Conservation (phyloP, 2,329 filamentous ascomycete species). For the Drechslerella coelobrocha region DNA sequence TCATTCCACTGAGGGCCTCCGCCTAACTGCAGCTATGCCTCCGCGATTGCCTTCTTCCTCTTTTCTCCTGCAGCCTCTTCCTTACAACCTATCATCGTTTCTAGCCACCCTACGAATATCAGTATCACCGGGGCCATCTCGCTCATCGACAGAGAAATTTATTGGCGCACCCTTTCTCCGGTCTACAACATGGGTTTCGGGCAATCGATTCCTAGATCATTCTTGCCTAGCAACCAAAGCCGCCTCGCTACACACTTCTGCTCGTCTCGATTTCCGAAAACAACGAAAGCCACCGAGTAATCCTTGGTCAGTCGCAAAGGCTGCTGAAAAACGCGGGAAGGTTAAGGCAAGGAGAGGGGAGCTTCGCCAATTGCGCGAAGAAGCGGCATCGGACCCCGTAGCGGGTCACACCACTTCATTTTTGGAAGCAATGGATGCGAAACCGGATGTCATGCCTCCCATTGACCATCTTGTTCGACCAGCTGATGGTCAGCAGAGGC, state of each 20-base stretch:
- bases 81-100: slow-evolving; percentile 27
- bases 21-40: slow-evolving; percentile 12
- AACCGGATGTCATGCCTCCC: slow-evolving; percentile 58
- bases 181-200: not conserved
- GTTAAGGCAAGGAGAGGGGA: slow-evolving; percentile 70
- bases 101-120: slow-evolving; percentile 26
- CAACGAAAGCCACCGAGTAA: slow-evolving; percentile 34
- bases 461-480: slow-evolving; percentile 52
- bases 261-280: slow-evolving; percentile 17
- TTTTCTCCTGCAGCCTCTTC: slow-evolving; percentile 11
- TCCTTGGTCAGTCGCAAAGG: slow-evolving; percentile 39
- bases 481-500: slow-evolving; percentile 46
- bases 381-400: slow-evolving; percentile 76
- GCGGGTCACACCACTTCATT: slow-evolving; percentile 81
- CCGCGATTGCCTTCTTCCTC: slow-evolving; percentile 11
- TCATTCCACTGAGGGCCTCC: not conserved
- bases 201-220: not conserved
- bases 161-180: not conserved
- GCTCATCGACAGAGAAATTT: slow-evolving; percentile 5
- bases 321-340: slow-evolving; percentile 38
- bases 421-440: slow-evolving; percentile 76
- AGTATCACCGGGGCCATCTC: not conserved
- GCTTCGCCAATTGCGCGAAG: slow-evolving; percentile 70
- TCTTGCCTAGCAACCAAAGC: not conserved
- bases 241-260: slow-evolving; percentile 28